phyloP scores from a whole-genome alignment of 148 eudicot genomes.

The Fagopyrum tataricum region DNA sequence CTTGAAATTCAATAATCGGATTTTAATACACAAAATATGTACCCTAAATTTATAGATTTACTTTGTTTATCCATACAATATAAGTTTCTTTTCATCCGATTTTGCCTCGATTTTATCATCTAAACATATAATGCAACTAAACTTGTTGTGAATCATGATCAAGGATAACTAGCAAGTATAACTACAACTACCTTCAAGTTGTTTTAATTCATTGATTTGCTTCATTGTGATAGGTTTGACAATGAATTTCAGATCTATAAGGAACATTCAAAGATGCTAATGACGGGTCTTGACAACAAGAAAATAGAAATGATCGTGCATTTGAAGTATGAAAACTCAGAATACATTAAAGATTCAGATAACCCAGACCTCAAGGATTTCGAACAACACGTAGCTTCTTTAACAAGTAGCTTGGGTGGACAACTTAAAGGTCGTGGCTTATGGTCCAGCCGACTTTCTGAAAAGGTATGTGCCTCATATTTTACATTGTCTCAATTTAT shows the following conservation, averaged over 20 bases:
- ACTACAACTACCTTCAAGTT: too few relatives aligned
- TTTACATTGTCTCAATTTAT: too few relatives aligned
- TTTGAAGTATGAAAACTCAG: neutral
- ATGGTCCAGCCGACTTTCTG: neutral
- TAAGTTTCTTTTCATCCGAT: too few relatives aligned
- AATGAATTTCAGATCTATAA: neutral
- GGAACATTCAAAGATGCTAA: neutral
- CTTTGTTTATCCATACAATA: too few relatives aligned
- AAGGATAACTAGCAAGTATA: too few relatives aligned
- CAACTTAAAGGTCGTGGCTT: neutral
- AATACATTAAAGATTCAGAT: neutral
- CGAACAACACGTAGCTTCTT: neutral
- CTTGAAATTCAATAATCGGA: too few relatives aligned
- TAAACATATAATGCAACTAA: too few relatives aligned
- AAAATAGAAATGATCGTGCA: neutral
- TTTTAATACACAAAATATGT: too few relatives aligned
- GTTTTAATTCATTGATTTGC: neutral
- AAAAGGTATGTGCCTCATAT: neutral
- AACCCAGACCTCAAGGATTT: neutral
- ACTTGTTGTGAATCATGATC: too few relatives aligned
- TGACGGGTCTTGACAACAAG: neutral
- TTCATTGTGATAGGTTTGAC: neutral
- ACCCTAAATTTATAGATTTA: too few relatives aligned
- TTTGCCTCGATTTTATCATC: too few relatives aligned
- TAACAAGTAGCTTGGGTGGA: neutral